Conservation (phyloP, 2,329 filamentous ascomycete species). For the Cladosporium sp. region DNA sequence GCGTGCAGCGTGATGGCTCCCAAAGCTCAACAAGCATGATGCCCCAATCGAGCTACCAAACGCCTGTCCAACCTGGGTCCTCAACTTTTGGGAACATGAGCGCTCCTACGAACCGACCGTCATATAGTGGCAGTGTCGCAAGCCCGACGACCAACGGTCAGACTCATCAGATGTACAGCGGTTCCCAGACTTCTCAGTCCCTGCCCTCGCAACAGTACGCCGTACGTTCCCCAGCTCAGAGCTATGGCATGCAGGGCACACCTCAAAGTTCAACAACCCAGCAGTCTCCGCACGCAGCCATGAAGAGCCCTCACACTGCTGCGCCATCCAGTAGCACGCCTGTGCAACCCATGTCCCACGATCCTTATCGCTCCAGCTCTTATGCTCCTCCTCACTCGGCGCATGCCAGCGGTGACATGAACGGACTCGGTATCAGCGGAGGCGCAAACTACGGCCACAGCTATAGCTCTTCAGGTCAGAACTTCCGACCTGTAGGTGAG, state of each 20-base stretch:
- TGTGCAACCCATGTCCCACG: slow-evolving; percentile 3
- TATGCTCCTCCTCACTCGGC: slow-evolving; percentile 21
- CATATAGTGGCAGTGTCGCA: slow-evolving; percentile 23
- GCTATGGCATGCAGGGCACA: slow-evolving; percentile 27
- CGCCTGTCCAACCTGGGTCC: slow-evolving; percentile 22
- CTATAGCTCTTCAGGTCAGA: slow-evolving; percentile 21
- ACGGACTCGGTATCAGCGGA: slow-evolving; percentile 28
- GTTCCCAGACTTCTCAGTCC: slow-evolving; percentile 13
- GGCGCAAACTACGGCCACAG: slow-evolving; percentile 21
- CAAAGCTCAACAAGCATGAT: slow-evolving; percentile 23
- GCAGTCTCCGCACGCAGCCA: slow-evolving; percentile 23
- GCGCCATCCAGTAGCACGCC: slow-evolving; percentile 8
- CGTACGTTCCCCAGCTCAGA: slow-evolving; percentile 28
- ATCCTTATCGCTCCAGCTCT: slow-evolving; percentile 11
- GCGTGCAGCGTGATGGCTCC: slow-evolving; percentile 25
- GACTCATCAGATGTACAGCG: slow-evolving; percentile 24
- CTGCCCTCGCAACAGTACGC: slow-evolving; percentile 24
- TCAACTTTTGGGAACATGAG: slow-evolving; percentile 25
- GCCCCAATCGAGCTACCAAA: slow-evolving; percentile 26
- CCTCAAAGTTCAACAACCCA: slow-evolving; percentile 25
- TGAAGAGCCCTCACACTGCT: slow-evolving; percentile 26
- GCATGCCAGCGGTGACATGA: slow-evolving; percentile 24
- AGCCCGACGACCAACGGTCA: slow-evolving; percentile 22
- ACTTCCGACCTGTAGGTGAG: slow-evolving; percentile 14
- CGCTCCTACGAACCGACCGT: slow-evolving; percentile 19